Evolutionary conservation across 257 asterid species (phyloP).

Genomic region (Capsicum rhomboideum): DNA sequence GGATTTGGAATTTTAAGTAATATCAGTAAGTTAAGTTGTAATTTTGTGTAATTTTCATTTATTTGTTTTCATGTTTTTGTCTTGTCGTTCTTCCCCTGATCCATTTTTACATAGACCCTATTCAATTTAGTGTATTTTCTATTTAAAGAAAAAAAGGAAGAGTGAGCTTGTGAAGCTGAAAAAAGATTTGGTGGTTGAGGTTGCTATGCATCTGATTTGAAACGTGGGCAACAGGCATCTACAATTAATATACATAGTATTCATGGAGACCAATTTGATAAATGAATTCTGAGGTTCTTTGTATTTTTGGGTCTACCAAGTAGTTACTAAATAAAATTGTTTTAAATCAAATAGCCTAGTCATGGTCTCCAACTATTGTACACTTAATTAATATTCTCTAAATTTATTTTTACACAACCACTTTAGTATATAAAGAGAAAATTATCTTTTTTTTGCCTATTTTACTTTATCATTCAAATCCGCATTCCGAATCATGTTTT

Average conservation of each 20-base stretch:
- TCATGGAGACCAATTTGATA: background rate
- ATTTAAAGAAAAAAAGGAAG: background rate
- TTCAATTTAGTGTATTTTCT: background rate
- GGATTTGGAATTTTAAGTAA: too few species aligned
- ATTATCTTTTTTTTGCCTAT: rapidly evolving
- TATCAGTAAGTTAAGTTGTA: too few species aligned
- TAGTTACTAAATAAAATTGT: background rate
- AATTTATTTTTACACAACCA: too few species aligned
- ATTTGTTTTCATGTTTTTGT: background rate
- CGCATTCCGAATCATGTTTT: too few species aligned
- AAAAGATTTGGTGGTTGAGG: background rate
- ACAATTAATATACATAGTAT: background rate
- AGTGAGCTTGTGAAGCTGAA: background rate
- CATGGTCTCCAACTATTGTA: background rate
- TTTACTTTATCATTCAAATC: background rate
- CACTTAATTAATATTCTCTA: too few species aligned
- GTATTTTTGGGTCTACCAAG: background rate
- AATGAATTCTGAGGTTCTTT: background rate
- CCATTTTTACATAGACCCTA: background rate
- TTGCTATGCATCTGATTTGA: too few species aligned
- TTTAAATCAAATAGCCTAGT: background rate
- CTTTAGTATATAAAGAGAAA: too few species aligned
- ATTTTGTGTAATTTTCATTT: too few species aligned
- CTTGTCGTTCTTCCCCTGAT: background rate
- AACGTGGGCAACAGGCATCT: too few species aligned